Conservation (phyloP, 805 yeast genomes). For the Starmerella cellae region DNA sequence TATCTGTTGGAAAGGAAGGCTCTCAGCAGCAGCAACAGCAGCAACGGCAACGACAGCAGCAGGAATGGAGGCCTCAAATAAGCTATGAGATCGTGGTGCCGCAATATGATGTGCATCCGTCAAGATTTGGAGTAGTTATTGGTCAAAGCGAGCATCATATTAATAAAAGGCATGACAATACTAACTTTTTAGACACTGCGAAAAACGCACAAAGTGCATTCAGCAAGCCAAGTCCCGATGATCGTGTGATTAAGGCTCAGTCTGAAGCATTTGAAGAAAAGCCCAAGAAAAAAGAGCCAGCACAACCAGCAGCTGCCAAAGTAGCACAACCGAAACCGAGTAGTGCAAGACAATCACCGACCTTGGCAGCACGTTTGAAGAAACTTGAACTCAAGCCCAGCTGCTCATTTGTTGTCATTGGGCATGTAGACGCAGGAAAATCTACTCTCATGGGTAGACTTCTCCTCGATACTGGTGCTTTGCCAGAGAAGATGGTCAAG, state of each 20-base stretch:
- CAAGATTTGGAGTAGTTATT: conserved; percentile 12
- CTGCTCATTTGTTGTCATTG: conserved; percentile 54
- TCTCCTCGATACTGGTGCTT: conserved; percentile 51
- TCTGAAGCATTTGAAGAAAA: conserved; percentile 19
- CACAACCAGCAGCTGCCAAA: not conserved
- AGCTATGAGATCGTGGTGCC: not conserved
- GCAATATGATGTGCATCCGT: conserved; percentile 1
- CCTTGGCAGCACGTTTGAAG: conserved; percentile 35
- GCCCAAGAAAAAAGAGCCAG: not conserved
- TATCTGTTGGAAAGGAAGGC: not conserved
- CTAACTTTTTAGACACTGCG: conserved; percentile 25
- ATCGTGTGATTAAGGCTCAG: conserved; percentile 49
- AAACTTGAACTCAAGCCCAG: conserved; percentile 9
- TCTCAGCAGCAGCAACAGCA: not conserved
- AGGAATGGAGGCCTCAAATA: not conserved
- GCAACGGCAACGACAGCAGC: not conserved
- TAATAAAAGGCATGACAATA: not conserved
- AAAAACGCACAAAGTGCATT: conserved; percentile 34
- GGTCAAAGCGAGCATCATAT: not conserved
- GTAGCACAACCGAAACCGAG: not conserved
- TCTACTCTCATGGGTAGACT: conserved; percentile 68
- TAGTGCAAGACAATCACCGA: conserved; percentile 1
- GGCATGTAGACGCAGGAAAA: conserved; percentile 80
- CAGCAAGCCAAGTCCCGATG: conserved; percentile 70
- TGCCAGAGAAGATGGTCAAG: conserved; percentile 50